Conservation (phyloP, 805 yeast genomes). For the Candida coquimbonensis region DNA sequence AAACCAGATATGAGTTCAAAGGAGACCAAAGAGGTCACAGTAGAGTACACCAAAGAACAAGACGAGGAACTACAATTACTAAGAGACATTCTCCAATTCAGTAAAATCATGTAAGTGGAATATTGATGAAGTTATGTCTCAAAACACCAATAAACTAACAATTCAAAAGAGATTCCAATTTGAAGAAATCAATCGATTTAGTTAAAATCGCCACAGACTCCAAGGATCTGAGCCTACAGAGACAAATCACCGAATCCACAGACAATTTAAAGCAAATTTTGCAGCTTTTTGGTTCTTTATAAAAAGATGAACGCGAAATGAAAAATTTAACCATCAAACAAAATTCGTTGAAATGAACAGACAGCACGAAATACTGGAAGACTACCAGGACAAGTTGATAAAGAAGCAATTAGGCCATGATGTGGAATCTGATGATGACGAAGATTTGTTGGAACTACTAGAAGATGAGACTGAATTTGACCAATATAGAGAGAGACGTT, state of each 20-base stretch:
- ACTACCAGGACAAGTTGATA: constrained; percentile 36
- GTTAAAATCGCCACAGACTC: background rate
- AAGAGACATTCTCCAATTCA: constrained; percentile 4
- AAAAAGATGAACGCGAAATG: background rate
- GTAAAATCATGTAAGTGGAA: constrained; percentile 6
- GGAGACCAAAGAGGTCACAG: background rate
- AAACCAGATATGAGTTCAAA: background rate
- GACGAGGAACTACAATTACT: constrained; percentile 1
- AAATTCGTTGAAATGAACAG: constrained; percentile 2
- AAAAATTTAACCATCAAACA: background rate
- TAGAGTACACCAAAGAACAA: background rate
- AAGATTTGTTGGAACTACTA: constrained; percentile 38
- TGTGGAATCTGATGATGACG: constrained; percentile 28
- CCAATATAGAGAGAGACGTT: constrained; percentile 55
- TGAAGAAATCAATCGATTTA: background rate
- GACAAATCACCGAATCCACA: background rate
- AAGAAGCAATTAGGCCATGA: constrained; percentile 16
- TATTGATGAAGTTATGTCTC: background rate
- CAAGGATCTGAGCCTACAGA: background rate
- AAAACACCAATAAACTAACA: background rate
- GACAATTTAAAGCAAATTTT: constrained; percentile 2
- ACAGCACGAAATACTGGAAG: constrained; percentile 25
- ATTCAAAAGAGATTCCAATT: constrained; percentile 6
- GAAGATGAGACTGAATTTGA: constrained; percentile 43
- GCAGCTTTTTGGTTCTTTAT: constrained; percentile 3